These are phyloP conservation scores for Maudiozyma humilis DNA, from an alignment of 1,139 yeast genomes.

Conservation along the genomic window DNA sequence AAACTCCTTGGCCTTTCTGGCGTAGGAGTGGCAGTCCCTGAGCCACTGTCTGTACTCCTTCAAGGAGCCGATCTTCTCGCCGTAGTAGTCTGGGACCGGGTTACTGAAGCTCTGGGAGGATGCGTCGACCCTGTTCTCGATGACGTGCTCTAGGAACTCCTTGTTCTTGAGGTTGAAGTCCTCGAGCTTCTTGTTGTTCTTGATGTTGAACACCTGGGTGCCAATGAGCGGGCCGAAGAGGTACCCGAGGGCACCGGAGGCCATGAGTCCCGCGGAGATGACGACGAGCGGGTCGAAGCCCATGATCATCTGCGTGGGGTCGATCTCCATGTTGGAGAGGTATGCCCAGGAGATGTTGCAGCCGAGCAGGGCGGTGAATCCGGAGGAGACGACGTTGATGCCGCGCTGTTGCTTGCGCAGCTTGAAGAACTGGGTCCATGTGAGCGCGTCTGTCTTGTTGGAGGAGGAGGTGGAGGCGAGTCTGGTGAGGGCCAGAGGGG, in stretches of 20 bases:
- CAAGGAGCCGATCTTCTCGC: slow-evolving; percentile 85
- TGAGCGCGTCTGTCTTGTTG: slow-evolving; percentile 9
- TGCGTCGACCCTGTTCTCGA: slow-evolving; percentile 81
- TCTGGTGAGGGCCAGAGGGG: slow-evolving; percentile 6
- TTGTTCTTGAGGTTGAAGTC: slow-evolving; percentile 56
- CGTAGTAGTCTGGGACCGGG: slow-evolving; percentile 96
- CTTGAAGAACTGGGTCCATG: slow-evolving; percentile 73
- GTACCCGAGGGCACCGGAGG: slow-evolving; percentile 73
- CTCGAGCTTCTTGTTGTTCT: slow-evolving; percentile 41
- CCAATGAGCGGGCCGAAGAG: slow-evolving; percentile 81
- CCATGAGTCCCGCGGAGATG: slow-evolving; percentile 54
- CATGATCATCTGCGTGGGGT: slow-evolving; percentile 69
- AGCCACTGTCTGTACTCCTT: slow-evolving; percentile 90
- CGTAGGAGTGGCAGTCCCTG: slow-evolving; percentile 86
- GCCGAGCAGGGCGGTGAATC: slow-evolving; percentile 59
- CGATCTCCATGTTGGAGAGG: slow-evolving; percentile 72
- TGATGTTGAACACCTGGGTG: slow-evolving; percentile 51
- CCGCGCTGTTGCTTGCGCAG: slow-evolving; percentile 70
- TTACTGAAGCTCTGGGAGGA: slow-evolving; percentile 85
- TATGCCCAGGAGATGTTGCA: slow-evolving; percentile 67
- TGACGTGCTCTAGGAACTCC: slow-evolving; percentile 64
- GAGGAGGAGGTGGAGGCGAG: slow-evolving; percentile 1
- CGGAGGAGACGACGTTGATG: slow-evolving; percentile 59
- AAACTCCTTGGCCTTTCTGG: slow-evolving; percentile 76
- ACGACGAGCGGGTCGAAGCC: slow-evolving; percentile 86